phyloP scores from a whole-genome alignment of 345 rosid genomes.

The Eucalyptus shirleyi region DNA sequence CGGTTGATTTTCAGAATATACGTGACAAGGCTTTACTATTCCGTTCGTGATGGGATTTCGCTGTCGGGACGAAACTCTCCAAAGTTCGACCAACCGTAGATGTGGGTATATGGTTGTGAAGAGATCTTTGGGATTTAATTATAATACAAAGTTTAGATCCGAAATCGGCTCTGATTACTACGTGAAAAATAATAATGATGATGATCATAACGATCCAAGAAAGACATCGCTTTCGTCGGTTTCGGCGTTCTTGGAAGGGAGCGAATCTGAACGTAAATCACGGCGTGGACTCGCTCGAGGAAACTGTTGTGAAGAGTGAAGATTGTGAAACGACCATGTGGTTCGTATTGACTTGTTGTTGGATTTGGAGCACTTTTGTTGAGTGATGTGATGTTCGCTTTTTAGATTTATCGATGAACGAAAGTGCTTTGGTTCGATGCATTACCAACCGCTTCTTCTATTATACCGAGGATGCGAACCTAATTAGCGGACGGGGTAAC shows the following conservation, averaged over 20 bases:
- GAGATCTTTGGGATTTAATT: not conserved
- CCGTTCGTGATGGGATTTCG: not conserved
- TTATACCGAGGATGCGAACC: not conserved
- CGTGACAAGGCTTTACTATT: not conserved
- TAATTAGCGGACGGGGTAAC: not conserved
- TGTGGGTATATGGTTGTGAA: not conserved
- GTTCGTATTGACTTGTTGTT: not conserved
- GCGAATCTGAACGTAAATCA: not conserved
- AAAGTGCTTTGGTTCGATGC: not conserved
- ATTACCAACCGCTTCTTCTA: not conserved
- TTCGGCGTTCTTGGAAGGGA: not conserved
- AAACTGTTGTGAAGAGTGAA: not conserved
- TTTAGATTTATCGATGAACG: not conserved
- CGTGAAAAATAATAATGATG: not conserved
- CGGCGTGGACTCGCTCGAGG: not conserved
- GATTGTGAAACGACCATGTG: not conserved
- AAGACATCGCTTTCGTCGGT: not conserved
- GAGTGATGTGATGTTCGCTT: not conserved
- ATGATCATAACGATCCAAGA: not conserved
- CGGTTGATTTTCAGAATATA: not conserved
- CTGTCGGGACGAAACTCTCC: not conserved
- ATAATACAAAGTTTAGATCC: not conserved
- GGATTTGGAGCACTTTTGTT: not conserved
- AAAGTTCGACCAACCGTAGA: not conserved
- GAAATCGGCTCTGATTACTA: not conserved